phyloP scores from a whole-genome alignment of 2,329 filamentous ascomycete species.

The Tolypocladium amazonense region DNA sequence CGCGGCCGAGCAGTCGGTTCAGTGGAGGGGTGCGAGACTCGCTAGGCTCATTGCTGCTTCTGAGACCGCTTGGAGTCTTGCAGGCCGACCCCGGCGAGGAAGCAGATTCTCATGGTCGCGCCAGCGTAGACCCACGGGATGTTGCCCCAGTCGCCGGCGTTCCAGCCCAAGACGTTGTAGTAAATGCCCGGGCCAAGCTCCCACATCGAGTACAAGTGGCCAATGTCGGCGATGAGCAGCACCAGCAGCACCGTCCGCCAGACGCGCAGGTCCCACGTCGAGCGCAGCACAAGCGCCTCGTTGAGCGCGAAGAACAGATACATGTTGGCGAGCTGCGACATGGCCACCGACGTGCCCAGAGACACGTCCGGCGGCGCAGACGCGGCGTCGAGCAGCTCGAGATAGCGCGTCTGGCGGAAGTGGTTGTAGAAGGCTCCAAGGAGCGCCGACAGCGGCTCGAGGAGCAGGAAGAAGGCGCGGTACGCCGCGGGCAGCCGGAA shows the following conservation, averaged over 20 bases:
- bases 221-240: slow-evolving; percentile 64
- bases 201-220: slow-evolving; percentile 59
- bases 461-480: slow-evolving; percentile 62
- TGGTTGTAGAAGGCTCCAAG: slow-evolving; percentile 42
- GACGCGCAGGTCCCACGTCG: slow-evolving; percentile 55
- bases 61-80: slow-evolving; percentile 14
- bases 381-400: slow-evolving; percentile 49
- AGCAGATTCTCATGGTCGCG: slow-evolving; percentile 47
- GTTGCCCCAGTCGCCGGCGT: slow-evolving; percentile 58
- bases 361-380: slow-evolving; percentile 36
- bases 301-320: slow-evolving; percentile 70
- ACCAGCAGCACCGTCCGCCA: slow-evolving; percentile 59
- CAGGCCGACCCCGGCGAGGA: slow-evolving; percentile 47
- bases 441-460: slow-evolving; percentile 51
- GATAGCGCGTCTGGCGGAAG: slow-evolving; percentile 43
- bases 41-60: slow-evolving; percentile 8
- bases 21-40: background rate
- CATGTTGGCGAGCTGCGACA: slow-evolving; percentile 68
- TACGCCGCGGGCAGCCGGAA: slow-evolving; percentile 50
- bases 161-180: slow-evolving; percentile 52
- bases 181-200: slow-evolving; percentile 51
- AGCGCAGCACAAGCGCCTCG: slow-evolving; percentile 64
- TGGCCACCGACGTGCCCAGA: slow-evolving; percentile 51
- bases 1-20: background rate
- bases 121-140: slow-evolving; percentile 61